A percentile compares a stretch with the other conserved stretches of the same genome.
Evolutionary conservation across 495 filamentous ascomycete genomes (phyloP).

Genomic region (Aspergillus panamensis): DNA sequence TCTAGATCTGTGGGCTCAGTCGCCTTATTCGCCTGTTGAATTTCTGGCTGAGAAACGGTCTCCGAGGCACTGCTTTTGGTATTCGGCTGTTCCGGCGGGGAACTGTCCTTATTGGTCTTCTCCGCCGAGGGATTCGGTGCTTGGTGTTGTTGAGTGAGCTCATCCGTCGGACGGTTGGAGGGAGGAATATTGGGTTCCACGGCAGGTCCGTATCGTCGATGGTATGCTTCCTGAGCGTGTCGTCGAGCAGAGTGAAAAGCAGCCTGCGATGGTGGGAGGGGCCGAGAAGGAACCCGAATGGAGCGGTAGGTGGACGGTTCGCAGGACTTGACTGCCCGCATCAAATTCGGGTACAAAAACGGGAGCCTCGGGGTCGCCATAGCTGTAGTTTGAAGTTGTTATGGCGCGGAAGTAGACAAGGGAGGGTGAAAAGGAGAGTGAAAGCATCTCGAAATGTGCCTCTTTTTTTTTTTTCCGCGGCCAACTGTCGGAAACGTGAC

Average conservation of each 20-base stretch:
- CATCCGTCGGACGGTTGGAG: constrained; percentile 29
- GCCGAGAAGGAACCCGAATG: constrained; percentile 25
- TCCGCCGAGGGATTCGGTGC: constrained; percentile 22
- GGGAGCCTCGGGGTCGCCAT: constrained; percentile 69
- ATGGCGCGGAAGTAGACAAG: not conserved
- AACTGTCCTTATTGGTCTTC: constrained; percentile 13
- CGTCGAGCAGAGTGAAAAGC: constrained; percentile 42
- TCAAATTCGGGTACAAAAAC: constrained; percentile 73
- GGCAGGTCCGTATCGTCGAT: constrained; percentile 51
- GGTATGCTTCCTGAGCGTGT: constrained; percentile 40
- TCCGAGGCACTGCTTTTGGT: not conserved
- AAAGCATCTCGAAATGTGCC: constrained; percentile 5
- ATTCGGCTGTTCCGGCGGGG: constrained; percentile 20
- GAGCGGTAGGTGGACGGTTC: constrained; percentile 34
- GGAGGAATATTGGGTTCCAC: constrained; percentile 45
- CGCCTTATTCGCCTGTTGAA: constrained; percentile 17
- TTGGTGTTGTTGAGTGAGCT: constrained; percentile 21
- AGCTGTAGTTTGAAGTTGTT: constrained; percentile 3
- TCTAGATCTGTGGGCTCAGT: constrained; percentile 17
- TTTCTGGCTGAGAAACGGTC: not conserved
- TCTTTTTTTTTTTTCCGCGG: constrained; percentile 35
- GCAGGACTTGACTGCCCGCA: constrained; percentile 41
- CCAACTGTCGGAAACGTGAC: constrained; percentile 23
- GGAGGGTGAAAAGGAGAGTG: constrained; percentile 13
- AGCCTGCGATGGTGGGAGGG: constrained; percentile 18